Conservation (phyloP, 176 grass and related monocot genomes). For the Avena eriantha region DNA sequence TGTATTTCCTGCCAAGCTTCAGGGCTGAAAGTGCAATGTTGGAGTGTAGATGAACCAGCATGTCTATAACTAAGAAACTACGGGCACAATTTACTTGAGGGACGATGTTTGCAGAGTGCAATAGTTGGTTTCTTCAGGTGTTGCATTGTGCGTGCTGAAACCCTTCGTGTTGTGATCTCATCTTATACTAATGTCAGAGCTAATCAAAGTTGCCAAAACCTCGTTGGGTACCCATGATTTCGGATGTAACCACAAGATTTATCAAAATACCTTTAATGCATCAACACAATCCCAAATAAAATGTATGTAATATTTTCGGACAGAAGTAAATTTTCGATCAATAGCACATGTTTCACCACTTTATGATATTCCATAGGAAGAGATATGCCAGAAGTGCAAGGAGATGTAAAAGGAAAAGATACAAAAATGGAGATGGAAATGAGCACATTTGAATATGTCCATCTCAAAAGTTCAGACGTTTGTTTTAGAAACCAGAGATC, state of each 20-base stretch:
- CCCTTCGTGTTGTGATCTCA: background rate
- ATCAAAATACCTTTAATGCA: background rate
- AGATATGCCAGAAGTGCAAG: background rate
- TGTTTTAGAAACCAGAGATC: background rate
- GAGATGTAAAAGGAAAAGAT: background rate
- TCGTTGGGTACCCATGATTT: background rate
- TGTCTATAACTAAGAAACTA: background rate
- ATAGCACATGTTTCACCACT: background rate
- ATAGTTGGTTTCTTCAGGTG: background rate
- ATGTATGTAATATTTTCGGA: background rate
- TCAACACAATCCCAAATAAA: background rate
- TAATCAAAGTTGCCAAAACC: background rate
- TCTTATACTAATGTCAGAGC: background rate
- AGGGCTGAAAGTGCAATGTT: background rate
- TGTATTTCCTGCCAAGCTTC: background rate
- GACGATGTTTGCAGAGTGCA: background rate
- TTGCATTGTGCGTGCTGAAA: background rate
- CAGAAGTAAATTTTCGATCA: background rate
- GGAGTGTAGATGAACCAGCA: background rate
- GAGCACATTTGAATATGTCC: background rate
- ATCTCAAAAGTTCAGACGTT: background rate
- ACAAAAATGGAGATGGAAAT: background rate
- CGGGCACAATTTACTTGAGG: background rate
- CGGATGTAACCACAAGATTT: background rate
- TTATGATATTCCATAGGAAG: background rate